These are phyloP conservation scores for Salinomyces thailandicus DNA, from an alignment of 2,329 filamentous ascomycete species.

Conservation along the genomic window DNA sequence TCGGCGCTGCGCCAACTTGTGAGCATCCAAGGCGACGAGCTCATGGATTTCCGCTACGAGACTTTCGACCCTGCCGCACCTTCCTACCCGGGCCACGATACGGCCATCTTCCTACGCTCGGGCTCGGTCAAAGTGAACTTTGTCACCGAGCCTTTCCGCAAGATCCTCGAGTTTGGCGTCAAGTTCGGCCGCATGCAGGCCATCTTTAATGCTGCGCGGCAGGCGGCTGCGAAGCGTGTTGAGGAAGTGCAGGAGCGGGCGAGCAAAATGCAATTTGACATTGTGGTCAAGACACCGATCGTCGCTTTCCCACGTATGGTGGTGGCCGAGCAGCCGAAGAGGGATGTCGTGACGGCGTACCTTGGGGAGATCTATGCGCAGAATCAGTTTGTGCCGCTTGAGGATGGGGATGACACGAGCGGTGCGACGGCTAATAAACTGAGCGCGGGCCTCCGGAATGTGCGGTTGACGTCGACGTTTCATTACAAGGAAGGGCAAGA, in stretches of 20 bases:
- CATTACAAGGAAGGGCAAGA: slow-evolving; percentile 56
- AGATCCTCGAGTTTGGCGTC: slow-evolving; percentile 94
- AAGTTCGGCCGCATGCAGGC: slow-evolving; percentile 99
- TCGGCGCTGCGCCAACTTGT: slow-evolving; percentile 79
- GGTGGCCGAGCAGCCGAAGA: slow-evolving; percentile 54
- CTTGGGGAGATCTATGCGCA: slow-evolving; percentile 95
- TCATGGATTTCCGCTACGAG: slow-evolving; percentile 95
- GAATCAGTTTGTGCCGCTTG: slow-evolving; percentile 79
- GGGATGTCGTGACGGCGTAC: slow-evolving; percentile 83
- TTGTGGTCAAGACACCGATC: slow-evolving; percentile 89
- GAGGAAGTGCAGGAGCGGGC: slow-evolving; percentile 86
- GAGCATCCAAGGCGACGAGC: slow-evolving; percentile 87
- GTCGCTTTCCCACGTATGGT: slow-evolving; percentile 82
- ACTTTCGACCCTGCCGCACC: slow-evolving; percentile 72
- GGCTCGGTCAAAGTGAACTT: slow-evolving; percentile 97
- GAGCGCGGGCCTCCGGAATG: slow-evolving; percentile 81
- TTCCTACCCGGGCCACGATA: slow-evolving; percentile 87
- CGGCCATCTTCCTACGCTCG: slow-evolving; percentile 77
- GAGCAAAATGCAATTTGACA: slow-evolving; percentile 84
- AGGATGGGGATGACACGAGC: slow-evolving; percentile 57
- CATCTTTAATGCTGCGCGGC: slow-evolving; percentile 91
- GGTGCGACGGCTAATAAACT: slow-evolving; percentile 72
- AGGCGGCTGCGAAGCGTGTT: slow-evolving; percentile 87
- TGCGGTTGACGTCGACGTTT: slow-evolving; percentile 80
- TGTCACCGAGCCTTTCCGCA: slow-evolving; percentile 90